phyloP scores from a whole-genome alignment of 495 filamentous ascomycete species.

The Aspergillus bridgeri region DNA sequence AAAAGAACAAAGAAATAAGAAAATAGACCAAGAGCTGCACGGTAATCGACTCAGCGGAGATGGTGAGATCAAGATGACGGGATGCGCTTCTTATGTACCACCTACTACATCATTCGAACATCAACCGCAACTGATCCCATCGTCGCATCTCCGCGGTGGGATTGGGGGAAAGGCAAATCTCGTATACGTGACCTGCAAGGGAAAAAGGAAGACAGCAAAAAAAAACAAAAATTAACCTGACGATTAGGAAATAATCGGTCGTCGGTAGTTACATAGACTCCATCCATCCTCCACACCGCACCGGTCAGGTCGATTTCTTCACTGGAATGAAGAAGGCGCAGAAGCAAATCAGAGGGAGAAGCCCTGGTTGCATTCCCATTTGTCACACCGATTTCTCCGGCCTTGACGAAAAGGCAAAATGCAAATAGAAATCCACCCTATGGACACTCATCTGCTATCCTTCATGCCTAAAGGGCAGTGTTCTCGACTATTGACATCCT shows the following conservation, averaged over 20 bases:
- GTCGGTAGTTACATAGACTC: not conserved
- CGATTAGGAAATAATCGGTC: no score
- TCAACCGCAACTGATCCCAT: no score
- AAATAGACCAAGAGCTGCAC: no score
- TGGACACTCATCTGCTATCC: not conserved
- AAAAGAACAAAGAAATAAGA: no score
- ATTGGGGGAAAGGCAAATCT: not conserved
- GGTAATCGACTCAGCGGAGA: no score
- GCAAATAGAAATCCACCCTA: not conserved
- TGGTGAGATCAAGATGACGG: not conserved
- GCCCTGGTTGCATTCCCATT: not conserved
- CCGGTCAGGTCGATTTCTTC: not conserved
- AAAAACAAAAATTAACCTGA: not conserved
- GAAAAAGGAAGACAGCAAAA: not conserved
- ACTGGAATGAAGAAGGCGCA: conserved; percentile 2
- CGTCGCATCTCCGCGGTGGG: not conserved
- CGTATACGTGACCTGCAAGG: conserved; percentile 9
- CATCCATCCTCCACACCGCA: not conserved
- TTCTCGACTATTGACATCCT: not conserved
- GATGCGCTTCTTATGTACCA: no score
- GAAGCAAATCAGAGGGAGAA: not conserved
- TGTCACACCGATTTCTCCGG: conserved; percentile 7
- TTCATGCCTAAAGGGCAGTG: not conserved
- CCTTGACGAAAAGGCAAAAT: not conserved
- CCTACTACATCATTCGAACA: no score